Base-by-base conservation (phyloP, 805 yeast genomes). In the Candida adriatica region DNA sequence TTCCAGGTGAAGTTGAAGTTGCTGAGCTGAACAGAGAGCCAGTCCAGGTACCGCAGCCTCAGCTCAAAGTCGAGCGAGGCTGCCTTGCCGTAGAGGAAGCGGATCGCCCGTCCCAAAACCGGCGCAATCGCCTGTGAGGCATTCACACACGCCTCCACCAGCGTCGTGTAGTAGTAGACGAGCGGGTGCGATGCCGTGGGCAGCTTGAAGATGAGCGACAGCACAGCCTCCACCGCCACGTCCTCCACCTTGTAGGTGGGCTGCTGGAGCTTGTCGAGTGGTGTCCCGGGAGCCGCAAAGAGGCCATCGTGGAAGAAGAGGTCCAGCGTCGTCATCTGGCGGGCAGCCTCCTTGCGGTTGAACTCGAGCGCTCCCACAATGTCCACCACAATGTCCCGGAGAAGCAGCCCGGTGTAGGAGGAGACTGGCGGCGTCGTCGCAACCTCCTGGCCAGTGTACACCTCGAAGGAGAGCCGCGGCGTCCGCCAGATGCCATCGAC, bases 1-100 rank as follows among this genome's bases (percentile, higher is more conserved):
- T 87, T 86, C 99, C 99, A 92, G 22, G 88, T 84, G 59, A 85
- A 92, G 35, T 82, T 87, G 56, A 90, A 92, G 53, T 90, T 92
- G 48, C 94, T 82, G 55, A 92, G 73, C 58, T 92, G 98, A 34
- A 84, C 79, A 2, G 94, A 70, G 64, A 94, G 79, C 97, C 97
- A 92, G 56, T 83, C 90, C 47, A 85, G 64, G 43, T 74, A 82
- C 38, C 88, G 66, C 38, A 74, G 66, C 42, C 77, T 70, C 32
- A 84, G 61, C 56, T 87, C 96, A 46, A 75, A 76, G 52, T 90
- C 96, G 32, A 87, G 61, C 2, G 68, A 59, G 17, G 70, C 76
- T 32, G 82, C 55, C 51, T 83, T 69, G 27, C 71, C 63, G 59
- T 83, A 92, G 48, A 90, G 73, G 51, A 73, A 85, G 45, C 96